A percentile compares a stretch with the other conserved stretches of the same genome.
These are phyloP conservation scores for Annulohypoxylon bovei DNA, from an alignment of 495 filamentous ascomycete genomes.

Conservation along the genomic window DNA sequence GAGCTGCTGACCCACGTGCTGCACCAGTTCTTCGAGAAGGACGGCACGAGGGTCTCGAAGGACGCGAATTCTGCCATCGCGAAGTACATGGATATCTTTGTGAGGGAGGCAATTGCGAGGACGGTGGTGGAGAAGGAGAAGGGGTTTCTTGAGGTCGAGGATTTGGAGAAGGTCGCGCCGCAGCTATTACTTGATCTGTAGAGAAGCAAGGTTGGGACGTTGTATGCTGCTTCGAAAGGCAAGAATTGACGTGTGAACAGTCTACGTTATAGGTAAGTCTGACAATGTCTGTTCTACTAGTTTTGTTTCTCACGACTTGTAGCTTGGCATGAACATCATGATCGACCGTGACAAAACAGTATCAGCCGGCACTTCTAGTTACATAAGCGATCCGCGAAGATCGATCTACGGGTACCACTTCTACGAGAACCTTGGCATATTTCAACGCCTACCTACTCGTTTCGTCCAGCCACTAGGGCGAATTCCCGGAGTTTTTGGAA, in stretches of 20 bases:
- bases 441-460: slow-evolving; percentile 3
- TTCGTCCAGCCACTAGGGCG: neutral
- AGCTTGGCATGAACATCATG: slow-evolving; percentile 10
- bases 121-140: slow-evolving; percentile 74
- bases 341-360: slow-evolving; percentile 9
- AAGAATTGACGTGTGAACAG: neutral
- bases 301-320: neutral
- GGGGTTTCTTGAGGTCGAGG: slow-evolving; percentile 81
- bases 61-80: slow-evolving; percentile 81
- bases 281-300: neutral
- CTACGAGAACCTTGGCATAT: slow-evolving; percentile 23
- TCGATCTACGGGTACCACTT: slow-evolving; percentile 24
- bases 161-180: slow-evolving; percentile 90
- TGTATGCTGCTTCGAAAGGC: neutral
- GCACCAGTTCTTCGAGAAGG: slow-evolving; percentile 78
- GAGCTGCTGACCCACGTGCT: slow-evolving; percentile 79
- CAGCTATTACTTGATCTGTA: slow-evolving; percentile 90
- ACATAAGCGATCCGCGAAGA: slow-evolving; percentile 8
- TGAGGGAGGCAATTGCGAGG: slow-evolving; percentile 88
- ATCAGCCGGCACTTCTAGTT: neutral
- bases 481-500: neutral
- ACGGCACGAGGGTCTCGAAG: slow-evolving; percentile 76
- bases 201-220: slow-evolving; percentile 15
- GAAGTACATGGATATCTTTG: slow-evolving; percentile 92
- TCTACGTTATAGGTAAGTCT: slow-evolving; percentile 13